These are phyloP conservation scores for Peniophora sp. DNA, from an alignment of 1,284 basidiomycete genomes.

Conservation along the genomic window DNA sequence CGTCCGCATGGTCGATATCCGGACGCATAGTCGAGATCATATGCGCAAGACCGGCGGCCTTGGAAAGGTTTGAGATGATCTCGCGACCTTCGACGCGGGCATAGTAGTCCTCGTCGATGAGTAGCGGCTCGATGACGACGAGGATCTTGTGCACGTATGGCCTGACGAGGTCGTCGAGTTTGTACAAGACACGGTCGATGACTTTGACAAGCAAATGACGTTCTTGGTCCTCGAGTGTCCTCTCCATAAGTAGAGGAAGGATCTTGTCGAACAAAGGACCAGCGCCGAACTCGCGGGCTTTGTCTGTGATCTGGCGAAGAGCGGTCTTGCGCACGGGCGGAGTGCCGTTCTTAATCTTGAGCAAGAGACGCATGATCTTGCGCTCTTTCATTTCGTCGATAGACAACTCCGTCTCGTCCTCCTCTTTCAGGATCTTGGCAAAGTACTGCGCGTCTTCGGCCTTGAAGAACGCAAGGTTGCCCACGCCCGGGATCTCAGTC, in stretches of 20 bases:
- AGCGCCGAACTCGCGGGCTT: conserved; percentile 96
- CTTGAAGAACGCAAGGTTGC: conserved; percentile 97
- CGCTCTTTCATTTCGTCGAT: conserved; percentile 99
- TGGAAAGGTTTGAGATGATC: conserved; percentile 98
- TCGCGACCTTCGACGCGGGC: conserved; percentile 98
- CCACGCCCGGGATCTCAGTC: conserved; percentile 98
- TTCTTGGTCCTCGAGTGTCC: conserved; percentile 97
- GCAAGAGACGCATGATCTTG: conserved; percentile 98
- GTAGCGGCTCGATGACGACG: conserved; percentile 97
- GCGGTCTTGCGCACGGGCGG: conserved; percentile 98
- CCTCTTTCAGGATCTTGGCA: conserved; percentile 91
- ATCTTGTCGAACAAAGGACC: conserved; percentile 99
- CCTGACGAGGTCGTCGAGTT: conserved; percentile 96
- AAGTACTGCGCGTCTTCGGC: conserved; percentile 98
- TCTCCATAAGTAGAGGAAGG: conserved; percentile 96
- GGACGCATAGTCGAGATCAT: conserved; percentile 99
- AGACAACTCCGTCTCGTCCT: conserved; percentile 90
- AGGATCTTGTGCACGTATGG: conserved; percentile 99
- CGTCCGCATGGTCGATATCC: conserved; percentile 99
- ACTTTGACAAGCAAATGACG: conserved; percentile 98
- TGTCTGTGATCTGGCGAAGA: conserved; percentile 97
- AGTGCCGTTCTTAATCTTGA: conserved; percentile 99
- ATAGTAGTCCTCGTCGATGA: conserved; percentile 99
- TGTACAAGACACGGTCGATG: conserved; percentile 98
- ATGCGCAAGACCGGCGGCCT: conserved; percentile 97